Percentiles rank a stretch among this genome's conserved stretches.
Conservation (phyloP, 495 filamentous ascomycete genomes). For the Penicillium coffeae region DNA sequence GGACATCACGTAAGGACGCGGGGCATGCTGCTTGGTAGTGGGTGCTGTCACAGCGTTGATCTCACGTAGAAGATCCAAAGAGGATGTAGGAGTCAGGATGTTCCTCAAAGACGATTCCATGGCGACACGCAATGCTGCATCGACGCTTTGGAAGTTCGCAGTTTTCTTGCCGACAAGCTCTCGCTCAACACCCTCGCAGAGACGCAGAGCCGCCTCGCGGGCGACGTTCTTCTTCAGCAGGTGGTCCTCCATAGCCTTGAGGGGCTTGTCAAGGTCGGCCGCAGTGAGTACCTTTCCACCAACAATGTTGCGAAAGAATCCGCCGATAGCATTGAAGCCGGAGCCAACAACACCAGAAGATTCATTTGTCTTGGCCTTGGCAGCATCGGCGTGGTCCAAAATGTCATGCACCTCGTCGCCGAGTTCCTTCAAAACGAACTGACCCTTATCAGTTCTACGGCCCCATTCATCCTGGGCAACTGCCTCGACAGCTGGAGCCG, state of each 20-base stretch:
- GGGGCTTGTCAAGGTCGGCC: slow-evolving; percentile 80
- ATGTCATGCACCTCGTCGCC: slow-evolving; percentile 93
- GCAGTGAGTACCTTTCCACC: slow-evolving; percentile 89
- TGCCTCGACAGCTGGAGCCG: slow-evolving; percentile 60
- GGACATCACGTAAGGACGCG: slow-evolving; percentile 89
- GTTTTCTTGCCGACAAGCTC: slow-evolving; percentile 90
- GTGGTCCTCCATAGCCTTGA: slow-evolving; percentile 95
- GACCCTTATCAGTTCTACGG: slow-evolving; percentile 75
- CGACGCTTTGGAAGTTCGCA: slow-evolving; percentile 86
- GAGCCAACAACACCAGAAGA: slow-evolving; percentile 68
- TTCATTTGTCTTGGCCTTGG: slow-evolving; percentile 49
- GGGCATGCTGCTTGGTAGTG: slow-evolving; percentile 43
- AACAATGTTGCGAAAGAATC: slow-evolving; percentile 88
- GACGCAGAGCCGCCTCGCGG: slow-evolving; percentile 83
- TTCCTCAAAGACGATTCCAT: slow-evolving; percentile 89
- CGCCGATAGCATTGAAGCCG: slow-evolving; percentile 72
- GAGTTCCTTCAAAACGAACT: slow-evolving; percentile 90
- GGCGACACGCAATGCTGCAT: slow-evolving; percentile 72
- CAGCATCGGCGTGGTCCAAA: slow-evolving; percentile 63
- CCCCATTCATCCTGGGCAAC: slow-evolving; percentile 80
- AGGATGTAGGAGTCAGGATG: slow-evolving; percentile 92
- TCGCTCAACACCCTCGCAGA: slow-evolving; percentile 86
- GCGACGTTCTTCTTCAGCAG: slow-evolving; percentile 95
- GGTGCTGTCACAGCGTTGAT: slow-evolving; percentile 76
- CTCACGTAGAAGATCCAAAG: slow-evolving; percentile 88